These are phyloP conservation scores for Penicillium chermesinum DNA, from an alignment of 495 filamentous ascomycete species.

Conservation along the genomic window DNA sequence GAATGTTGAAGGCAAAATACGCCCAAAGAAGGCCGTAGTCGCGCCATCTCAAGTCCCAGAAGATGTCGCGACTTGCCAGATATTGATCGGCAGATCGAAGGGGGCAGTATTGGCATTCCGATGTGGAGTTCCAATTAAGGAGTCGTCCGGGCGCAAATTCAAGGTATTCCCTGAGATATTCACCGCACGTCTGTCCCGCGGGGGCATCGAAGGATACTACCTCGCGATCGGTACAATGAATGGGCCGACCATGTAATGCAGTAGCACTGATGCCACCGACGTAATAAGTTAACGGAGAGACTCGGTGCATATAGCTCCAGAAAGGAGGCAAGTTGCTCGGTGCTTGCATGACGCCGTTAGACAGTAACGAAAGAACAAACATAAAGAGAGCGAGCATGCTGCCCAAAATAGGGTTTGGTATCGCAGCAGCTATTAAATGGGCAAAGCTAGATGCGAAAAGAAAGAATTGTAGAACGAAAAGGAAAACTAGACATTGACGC, in stretches of 20 bases:
- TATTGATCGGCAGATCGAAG: constrained; percentile 57
- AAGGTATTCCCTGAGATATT: constrained; percentile 55
- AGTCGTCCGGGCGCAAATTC: constrained; percentile 47
- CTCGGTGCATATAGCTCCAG: constrained; percentile 68
- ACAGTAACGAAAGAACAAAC: constrained; percentile 48
- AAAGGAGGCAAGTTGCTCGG: constrained; percentile 47
- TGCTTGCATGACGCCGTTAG: constrained; percentile 25
- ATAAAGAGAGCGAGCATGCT: constrained; percentile 47
- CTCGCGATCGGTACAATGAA: constrained; percentile 59
- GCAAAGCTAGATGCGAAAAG: constrained; percentile 50
- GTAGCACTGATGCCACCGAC: constrained; percentile 58
- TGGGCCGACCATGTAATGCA: constrained; percentile 51
- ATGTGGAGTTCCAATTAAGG: constrained; percentile 43
- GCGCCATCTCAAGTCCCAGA: constrained; percentile 57
- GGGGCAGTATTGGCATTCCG: constrained; percentile 58
- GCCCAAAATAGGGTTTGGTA: constrained; percentile 47
- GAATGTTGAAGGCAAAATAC: constrained; percentile 71
- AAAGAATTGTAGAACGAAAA: constrained; percentile 45
- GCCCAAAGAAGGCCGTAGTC: constrained; percentile 68
- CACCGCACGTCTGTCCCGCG: constrained; percentile 45
- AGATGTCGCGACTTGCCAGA: constrained; percentile 42
- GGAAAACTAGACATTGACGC: constrained; percentile 46
- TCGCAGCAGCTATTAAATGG: constrained; percentile 47
- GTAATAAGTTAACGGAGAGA: constrained; percentile 60
- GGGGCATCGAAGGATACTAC: constrained; percentile 52